phyloP scores from a whole-genome alignment of 2,329 filamentous ascomycete species.

The Fusarium chaquense region DNA sequence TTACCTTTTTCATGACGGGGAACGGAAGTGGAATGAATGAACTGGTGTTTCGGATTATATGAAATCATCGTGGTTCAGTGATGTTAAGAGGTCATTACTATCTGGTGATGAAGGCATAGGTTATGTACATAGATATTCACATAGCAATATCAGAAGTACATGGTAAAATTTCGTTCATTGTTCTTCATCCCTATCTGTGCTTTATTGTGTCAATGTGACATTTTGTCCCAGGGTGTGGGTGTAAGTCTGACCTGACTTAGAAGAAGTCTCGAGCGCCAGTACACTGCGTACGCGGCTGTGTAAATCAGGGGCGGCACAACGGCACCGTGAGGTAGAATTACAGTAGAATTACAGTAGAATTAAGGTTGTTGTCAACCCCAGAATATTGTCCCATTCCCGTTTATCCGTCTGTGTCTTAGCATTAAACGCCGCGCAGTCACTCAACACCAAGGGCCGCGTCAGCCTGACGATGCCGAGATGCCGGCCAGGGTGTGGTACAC shows the following conservation, averaged over 20 bases:
- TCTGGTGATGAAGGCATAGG: conserved; percentile 2
- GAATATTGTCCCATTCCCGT: conserved; percentile 14
- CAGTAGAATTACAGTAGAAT: conserved; percentile 18
- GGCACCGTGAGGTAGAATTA: conserved; percentile 17
- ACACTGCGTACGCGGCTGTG: conserved; percentile 13
- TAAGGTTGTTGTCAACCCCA: conserved; percentile 21
- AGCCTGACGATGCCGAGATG: conserved; percentile 39
- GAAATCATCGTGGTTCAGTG: conserved; percentile 18
- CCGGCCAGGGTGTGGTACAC: conserved; percentile 28
- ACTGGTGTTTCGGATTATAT: conserved; percentile 36
- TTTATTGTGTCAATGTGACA: conserved; percentile 8
- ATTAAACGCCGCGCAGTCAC: conserved; percentile 32
- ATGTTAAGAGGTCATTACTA: conserved; percentile 32
- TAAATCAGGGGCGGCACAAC: conserved; percentile 15
- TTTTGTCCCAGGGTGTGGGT: conserved; percentile 18
- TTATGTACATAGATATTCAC: conserved; percentile 36
- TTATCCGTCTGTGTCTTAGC: conserved; percentile 15
- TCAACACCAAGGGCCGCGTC: conserved; percentile 40
- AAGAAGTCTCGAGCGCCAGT: not conserved
- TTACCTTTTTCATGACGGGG: conserved; percentile 37
- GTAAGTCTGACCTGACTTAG: not conserved
- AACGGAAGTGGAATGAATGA: conserved; percentile 31
- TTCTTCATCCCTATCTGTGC: not conserved
- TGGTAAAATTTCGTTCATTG: conserved; percentile 17
- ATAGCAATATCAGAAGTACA: conserved; percentile 30